Evolutionary conservation across 1,284 basidiomycete genomes (phyloP), one percentile per base, ranked within the genome.

Genomic region (Gymnopus androsaceus): DNA sequence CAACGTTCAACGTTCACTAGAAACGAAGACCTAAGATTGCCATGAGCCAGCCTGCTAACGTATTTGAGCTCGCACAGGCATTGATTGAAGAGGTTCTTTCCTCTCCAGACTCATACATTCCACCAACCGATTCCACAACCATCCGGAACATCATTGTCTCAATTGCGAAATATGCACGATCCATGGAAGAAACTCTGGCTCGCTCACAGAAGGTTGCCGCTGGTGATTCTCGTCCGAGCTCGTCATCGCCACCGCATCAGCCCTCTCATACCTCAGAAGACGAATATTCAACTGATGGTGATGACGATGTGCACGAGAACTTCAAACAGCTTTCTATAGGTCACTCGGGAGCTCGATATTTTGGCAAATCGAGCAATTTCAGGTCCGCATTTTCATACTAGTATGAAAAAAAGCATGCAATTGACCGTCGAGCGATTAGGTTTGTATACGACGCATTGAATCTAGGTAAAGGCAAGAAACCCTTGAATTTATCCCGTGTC

Each of bases 321-420:
- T 38, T 55, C 11, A 55, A 34, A 7, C 27, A 41, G 19, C 36
- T 55, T 17, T 31, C 31, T 5, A 14, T 55, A 12, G 45, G 40
- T 6, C 46, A 49, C 17, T 55, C 54, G n/a, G 21, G 23, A 2
- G 15, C 23, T 21, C 54, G 54, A 23, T 46, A 55, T 23, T 55
- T 55, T 34, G 82, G 82, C 15, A 81, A 83, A 62, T 81, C 81
- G 1, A 83, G 81, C 30, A 75, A 76, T 7, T 69, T 79, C 15
- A 75, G 74, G 59, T 71, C n/a, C n/a, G n/a, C n/a, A n/a, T n/a
- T n/a, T n/a, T n/a, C n/a, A n/a, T n/a, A n/a, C n/a, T n/a, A n/a
- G n/a, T n/a, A n/a, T n/a, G n/a, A n/a, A n/a, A n/a, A n/a, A n/a
- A n/a, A n/a, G n/a, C n/a, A n/a, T n/a, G n/a, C n/a, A n/a, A n/a